Conservation (phyloP, 1,284 basidiomycete genomes). For the Malassezia brasiliensis region DNA sequence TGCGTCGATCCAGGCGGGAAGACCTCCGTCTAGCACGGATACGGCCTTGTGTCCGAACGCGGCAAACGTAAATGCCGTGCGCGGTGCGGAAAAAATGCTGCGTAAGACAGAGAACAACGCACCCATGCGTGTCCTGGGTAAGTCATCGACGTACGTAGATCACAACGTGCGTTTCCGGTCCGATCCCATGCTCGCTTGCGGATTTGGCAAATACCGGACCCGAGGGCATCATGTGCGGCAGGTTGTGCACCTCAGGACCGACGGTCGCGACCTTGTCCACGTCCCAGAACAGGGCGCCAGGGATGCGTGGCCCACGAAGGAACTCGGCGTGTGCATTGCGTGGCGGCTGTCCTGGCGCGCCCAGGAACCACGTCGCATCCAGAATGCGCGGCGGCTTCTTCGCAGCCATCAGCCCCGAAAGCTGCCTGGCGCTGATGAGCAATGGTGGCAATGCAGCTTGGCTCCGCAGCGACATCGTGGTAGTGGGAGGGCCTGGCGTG, state of each 20-base stretch:
- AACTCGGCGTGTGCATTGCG: slow-evolving; percentile 61
- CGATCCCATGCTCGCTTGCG: slow-evolving; percentile 68
- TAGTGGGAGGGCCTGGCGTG: too few relatives aligned
- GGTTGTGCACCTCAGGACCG: slow-evolving; percentile 34
- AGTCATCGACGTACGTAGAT: slow-evolving; percentile 61
- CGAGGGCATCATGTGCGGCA: slow-evolving; percentile 89
- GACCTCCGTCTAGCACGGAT: slow-evolving; percentile 41
- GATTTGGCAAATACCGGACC: slow-evolving; percentile 64
- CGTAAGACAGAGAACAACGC: slow-evolving; percentile 54
- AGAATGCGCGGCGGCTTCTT: slow-evolving; percentile 27
- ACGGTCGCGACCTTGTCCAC: slow-evolving; percentile 59
- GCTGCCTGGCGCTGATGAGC: slow-evolving; percentile 7
- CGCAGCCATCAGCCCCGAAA: slow-evolving; percentile 16
- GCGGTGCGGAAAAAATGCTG: slow-evolving; percentile 59
- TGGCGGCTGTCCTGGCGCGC: slow-evolving; percentile 52
- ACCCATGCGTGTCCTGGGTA: slow-evolving; percentile 7
- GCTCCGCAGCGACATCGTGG: slow-evolving; percentile 5
- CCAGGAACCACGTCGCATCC: slow-evolving; percentile 77
- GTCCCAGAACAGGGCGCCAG: slow-evolving; percentile 67
- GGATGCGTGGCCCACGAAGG: slow-evolving; percentile 57
- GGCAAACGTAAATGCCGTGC: slow-evolving; percentile 36
- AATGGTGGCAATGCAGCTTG: slow-evolving; percentile 6
- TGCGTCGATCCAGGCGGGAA: slow-evolving; percentile 36
- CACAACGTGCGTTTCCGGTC: slow-evolving; percentile 67
- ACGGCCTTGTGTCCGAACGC: slow-evolving; percentile 36